Evolutionary conservation across 495 filamentous ascomycete species (phyloP).

Genomic region (Eremomyces bilateralis): DNA sequence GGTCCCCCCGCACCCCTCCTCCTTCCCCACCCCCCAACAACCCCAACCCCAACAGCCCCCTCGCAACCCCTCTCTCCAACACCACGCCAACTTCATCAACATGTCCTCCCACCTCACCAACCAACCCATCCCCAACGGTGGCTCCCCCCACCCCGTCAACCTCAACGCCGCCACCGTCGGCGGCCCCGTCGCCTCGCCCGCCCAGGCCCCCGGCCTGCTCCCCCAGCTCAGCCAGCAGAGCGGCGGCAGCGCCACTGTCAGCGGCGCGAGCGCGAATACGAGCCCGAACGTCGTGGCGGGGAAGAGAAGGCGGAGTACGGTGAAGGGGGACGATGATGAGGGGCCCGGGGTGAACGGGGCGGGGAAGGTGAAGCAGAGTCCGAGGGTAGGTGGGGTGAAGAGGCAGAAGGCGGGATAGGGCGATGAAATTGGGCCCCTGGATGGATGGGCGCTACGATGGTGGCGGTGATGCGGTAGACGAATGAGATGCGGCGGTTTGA

Average conservation of each 20-base stretch:
- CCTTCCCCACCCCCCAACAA: constrained; percentile 5
- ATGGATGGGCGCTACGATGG: no score
- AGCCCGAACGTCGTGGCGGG: constrained; percentile 52
- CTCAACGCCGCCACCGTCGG: constrained; percentile 17
- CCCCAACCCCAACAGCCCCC: constrained; percentile 4
- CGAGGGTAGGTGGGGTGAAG: constrained; percentile 14
- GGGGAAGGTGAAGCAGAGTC: constrained; percentile 25
- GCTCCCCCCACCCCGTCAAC: constrained; percentile 28
- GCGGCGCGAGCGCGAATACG: constrained; percentile 61
- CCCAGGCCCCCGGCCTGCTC: constrained; percentile 34
- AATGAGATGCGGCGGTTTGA: no score
- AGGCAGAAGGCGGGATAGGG: constrained; percentile 15
- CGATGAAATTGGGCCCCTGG: no score
- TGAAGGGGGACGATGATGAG: constrained; percentile 52
- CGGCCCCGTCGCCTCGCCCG: constrained; percentile 30
- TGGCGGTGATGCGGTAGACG: no score
- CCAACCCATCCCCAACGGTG: constrained; percentile 27
- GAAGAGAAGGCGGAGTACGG: constrained; percentile 55
- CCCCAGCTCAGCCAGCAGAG: constrained; percentile 55
- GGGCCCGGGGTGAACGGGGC: constrained; percentile 15
- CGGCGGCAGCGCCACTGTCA: constrained; percentile 42
- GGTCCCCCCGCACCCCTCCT: constrained; percentile 5
- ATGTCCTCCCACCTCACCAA: constrained; percentile 8
- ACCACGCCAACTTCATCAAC: no score
- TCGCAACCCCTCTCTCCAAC: no score